Evolutionary conservation across 225 moss, liverwort and hornwort species (phyloP).

Genomic region (Sphagnum tenellum): DNA sequence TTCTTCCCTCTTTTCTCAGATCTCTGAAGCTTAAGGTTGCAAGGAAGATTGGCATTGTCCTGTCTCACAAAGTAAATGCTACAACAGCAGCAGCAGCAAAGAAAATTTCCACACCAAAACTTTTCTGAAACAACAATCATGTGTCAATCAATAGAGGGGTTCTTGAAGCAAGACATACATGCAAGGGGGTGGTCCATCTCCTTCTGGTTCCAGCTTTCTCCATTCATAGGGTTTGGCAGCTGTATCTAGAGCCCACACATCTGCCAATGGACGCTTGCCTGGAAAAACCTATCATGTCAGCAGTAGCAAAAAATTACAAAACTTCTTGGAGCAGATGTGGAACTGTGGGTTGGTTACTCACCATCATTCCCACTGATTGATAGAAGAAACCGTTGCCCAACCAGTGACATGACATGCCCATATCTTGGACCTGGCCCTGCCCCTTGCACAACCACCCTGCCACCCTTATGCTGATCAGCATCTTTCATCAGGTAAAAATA

Average conservation of each 20-base stretch:
- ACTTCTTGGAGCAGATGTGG: background rate
- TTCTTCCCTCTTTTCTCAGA: no score
- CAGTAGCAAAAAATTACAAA: constrained; percentile 1
- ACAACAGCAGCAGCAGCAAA: no score
- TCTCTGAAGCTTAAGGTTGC: no score
- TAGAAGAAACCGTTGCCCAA: constrained; percentile 73
- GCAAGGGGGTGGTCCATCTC: constrained; percentile 55
- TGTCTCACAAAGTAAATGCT: no score
- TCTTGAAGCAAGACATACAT: constrained; percentile 16
- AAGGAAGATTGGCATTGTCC: no score
- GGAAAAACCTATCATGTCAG: constrained; percentile 8
- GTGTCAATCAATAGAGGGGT: no score
- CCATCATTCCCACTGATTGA: constrained; percentile 92
- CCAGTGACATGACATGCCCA: constrained; percentile 84
- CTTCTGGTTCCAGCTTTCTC: constrained; percentile 78
- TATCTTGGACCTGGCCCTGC: constrained; percentile 80
- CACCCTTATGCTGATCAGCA: background rate
- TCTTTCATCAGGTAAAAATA: no score
- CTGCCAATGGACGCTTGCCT: constrained; percentile 82
- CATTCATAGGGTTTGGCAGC: constrained; percentile 89
- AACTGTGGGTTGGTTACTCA: constrained; percentile 11
- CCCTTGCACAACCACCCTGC: constrained; percentile 83
- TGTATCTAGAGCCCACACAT: constrained; percentile 85
- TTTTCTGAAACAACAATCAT: no score
- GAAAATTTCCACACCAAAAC: no score